Evolutionary conservation across 2,329 filamentous ascomycete genomes (phyloP), one percentile per base, ranked within the genome.

Genomic region (Nakataea oryzae): DNA sequence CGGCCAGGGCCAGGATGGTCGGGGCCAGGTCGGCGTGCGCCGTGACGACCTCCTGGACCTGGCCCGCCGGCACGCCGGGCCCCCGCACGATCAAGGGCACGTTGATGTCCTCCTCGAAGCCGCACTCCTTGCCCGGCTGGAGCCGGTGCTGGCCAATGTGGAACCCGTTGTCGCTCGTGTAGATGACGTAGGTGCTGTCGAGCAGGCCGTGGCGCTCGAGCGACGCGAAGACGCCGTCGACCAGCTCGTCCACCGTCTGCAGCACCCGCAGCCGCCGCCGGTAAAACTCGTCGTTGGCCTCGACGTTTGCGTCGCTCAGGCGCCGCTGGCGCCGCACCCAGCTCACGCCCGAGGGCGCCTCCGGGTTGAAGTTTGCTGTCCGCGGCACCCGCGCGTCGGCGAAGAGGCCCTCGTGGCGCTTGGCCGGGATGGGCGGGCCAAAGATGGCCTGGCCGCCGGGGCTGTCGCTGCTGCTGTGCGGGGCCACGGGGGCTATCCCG

Each of bases 401-500:
- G 69, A 91, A 91, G 0, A 90, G 76, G 68, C 87, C 72, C 54
- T 78, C 75, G 65, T 91, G 87, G 56, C 86, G 77, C 55, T 83
- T 75, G 0, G 85, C 79, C 0, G 86, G 79, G 21, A 88, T 76
- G 0, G 86, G 85, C 0, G 77, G 76, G 2, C 21, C 29, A 27
- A 59, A 27, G 54, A 61, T 47, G 56, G 24, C 65, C 56, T 76
- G 72, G 4, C 81, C 74, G 57, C 47, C 29, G 12, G n/a, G 30
- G 64, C 86, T 84, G 27, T 80, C n/a, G n/a, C n/a, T n/a, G n/a
- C n/a, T n/a, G n/a, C n/a, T 80, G 67, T 91, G 88, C 0, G 88
- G 88, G 0, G 84, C 87, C 7, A 87, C 79, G 0, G 88, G 88
- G 0, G 87, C 84, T 11, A 89, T 77, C 0, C 79, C 80, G 4